Evolutionary conservation across 2,329 filamentous ascomycete species (phyloP).

Genomic region (Simplicillium sp.): DNA sequence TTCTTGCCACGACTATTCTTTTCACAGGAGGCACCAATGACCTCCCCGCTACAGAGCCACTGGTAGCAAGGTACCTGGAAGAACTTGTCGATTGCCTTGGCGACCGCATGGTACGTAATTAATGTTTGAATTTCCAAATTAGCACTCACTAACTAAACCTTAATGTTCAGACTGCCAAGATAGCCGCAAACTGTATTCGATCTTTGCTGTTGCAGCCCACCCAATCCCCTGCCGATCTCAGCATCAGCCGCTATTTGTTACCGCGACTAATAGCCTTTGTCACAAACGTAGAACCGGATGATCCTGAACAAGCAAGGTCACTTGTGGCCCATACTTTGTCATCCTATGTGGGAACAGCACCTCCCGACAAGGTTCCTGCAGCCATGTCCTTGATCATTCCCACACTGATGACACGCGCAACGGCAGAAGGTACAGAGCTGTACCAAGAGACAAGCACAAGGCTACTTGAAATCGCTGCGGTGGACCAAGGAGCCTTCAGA

Average conservation of each 20-base stretch:
- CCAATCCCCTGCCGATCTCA: slow-evolving; percentile 57
- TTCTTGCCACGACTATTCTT: slow-evolving; percentile 81
- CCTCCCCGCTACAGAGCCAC: slow-evolving; percentile 63
- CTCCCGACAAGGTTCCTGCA: slow-evolving; percentile 35
- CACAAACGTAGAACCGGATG: slow-evolving; percentile 59
- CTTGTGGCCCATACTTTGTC: slow-evolving; percentile 68
- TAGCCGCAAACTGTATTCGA: slow-evolving; percentile 81
- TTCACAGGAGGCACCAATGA: slow-evolving; percentile 71
- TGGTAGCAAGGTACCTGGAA: slow-evolving; percentile 65
- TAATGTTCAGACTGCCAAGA: slow-evolving; percentile 59
- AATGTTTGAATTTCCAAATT: not conserved
- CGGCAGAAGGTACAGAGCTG: slow-evolving; percentile 47
- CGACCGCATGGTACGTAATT: slow-evolving; percentile 61
- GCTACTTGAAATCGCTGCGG: slow-evolving; percentile 71
- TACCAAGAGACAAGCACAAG: slow-evolving; percentile 67
- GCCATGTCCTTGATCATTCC: slow-evolving; percentile 73
- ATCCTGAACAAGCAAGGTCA: slow-evolving; percentile 65
- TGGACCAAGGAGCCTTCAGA: slow-evolving; percentile 65
- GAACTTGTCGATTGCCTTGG: slow-evolving; percentile 79
- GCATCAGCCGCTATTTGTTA: slow-evolving; percentile 64
- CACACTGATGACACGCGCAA: slow-evolving; percentile 63
- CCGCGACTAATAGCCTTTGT: slow-evolving; percentile 71
- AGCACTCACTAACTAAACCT: slow-evolving; percentile 10
- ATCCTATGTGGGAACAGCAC: slow-evolving; percentile 50
- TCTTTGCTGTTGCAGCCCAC: slow-evolving; percentile 65